Evolutionary conservation across 2,329 filamentous ascomycete genomes (phyloP).

Genomic region (Neurospora sp.): DNA sequence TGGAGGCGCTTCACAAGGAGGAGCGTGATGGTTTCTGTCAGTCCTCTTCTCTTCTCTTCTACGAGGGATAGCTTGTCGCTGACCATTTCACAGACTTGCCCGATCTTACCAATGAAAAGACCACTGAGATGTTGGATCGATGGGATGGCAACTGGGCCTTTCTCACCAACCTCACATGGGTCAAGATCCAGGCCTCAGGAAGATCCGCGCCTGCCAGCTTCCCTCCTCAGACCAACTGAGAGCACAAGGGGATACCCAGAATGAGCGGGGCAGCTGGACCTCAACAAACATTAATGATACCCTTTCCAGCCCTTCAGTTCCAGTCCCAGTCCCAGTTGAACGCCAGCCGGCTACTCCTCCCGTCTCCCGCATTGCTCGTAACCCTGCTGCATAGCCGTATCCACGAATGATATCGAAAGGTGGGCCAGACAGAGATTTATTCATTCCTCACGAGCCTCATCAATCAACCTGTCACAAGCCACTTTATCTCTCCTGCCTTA

Average conservation of each 20-base stretch:
- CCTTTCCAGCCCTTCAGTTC: background rate
- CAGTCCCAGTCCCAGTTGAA: background rate
- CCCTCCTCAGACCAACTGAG: slow-evolving; percentile 44
- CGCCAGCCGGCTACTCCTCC: background rate
- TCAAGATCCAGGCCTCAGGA: slow-evolving; percentile 60
- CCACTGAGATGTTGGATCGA: slow-evolving; percentile 51
- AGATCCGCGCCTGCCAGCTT: slow-evolving; percentile 61
- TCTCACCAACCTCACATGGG: slow-evolving; percentile 65
- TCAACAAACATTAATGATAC: background rate
- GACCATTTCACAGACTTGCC: slow-evolving; percentile 48
- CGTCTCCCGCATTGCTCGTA: background rate
- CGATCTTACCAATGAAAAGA: slow-evolving; percentile 60
- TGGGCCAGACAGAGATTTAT: background rate
- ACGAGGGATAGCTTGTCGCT: background rate
- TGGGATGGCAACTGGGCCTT: slow-evolving; percentile 85
- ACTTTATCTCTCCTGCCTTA: background rate
- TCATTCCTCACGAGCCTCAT: background rate
- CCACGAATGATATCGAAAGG: background rate
- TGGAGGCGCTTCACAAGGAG: slow-evolving; percentile 65
- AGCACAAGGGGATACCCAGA: background rate
- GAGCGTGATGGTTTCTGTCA: slow-evolving; percentile 72
- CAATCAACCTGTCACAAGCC: background rate
- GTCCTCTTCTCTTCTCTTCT: slow-evolving; percentile 19
- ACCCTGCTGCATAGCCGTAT: background rate
- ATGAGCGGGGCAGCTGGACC: background rate